phyloP scores from a whole-genome alignment of 768 basidiomycete genomes.

The Hericium coralloides region DNA sequence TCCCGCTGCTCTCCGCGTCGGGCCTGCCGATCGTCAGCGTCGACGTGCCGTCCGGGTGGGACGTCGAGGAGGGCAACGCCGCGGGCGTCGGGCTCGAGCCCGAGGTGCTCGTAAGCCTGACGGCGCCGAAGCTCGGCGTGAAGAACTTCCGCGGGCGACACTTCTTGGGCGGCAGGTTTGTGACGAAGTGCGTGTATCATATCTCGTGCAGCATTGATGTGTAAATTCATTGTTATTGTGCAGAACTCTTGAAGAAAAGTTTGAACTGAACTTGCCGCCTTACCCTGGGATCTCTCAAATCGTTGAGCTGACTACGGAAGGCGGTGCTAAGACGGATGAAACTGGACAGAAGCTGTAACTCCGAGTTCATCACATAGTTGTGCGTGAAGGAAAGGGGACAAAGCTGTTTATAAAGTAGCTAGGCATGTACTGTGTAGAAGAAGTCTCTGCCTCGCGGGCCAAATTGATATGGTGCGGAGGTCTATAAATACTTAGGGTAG shows the following conservation, averaged over 20 bases:
- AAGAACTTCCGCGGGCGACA: slow-evolving; percentile 70
- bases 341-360: slow-evolving; percentile 10
- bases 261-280: slow-evolving; percentile 66
- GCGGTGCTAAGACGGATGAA: not conserved
- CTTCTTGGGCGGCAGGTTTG: slow-evolving; percentile 90
- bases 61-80: slow-evolving; percentile 71
- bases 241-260: slow-evolving; percentile 68
- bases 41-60: slow-evolving; percentile 97
- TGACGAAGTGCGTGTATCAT: slow-evolving; percentile 58
- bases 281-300: slow-evolving; percentile 80
- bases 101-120: slow-evolving; percentile 80
- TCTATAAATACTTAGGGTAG: too few relatives aligned
- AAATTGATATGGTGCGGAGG: too few relatives aligned
- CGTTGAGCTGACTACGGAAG: slow-evolving; percentile 50
- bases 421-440: too few relatives aligned
- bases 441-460: too few relatives aligned
- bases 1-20: slow-evolving; percentile 55
- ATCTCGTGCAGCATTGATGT: not conserved
- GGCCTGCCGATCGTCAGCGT: slow-evolving; percentile 83
- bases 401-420: too few relatives aligned
- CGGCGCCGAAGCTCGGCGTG: slow-evolving; percentile 90
- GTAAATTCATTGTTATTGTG: not conserved
- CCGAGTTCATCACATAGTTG: not conserved
- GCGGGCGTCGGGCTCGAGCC: slow-evolving; percentile 55
- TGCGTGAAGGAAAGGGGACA: too few relatives aligned